phyloP scores from a whole-genome alignment of 163 green algal genomes.

The Scenedesmus sp. region DNA sequence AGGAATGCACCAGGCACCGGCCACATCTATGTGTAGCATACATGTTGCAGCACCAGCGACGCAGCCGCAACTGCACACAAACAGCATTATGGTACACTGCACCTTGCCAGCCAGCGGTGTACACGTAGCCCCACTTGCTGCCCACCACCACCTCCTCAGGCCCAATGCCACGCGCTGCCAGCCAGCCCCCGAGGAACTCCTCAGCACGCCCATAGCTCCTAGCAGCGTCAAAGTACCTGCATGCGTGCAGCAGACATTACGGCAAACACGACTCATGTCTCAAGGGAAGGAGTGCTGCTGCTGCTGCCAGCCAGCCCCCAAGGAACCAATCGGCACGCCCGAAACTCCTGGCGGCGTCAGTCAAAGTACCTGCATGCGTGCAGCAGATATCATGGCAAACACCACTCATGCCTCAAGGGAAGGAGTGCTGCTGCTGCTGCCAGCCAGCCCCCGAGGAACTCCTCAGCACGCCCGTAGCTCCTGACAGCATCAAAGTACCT shows the following conservation, averaged over 20 bases:
- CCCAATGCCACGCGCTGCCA: slow-evolving; percentile 42
- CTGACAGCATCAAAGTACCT: slow-evolving; percentile 63
- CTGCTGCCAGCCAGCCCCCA: slow-evolving; percentile 54
- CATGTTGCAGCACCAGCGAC: no score
- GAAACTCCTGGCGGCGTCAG: slow-evolving; percentile 60
- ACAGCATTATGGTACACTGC: no score
- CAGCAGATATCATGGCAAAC: neutral
- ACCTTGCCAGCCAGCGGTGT: slow-evolving; percentile 66
- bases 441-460: slow-evolving; percentile 71
- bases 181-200: slow-evolving; percentile 70
- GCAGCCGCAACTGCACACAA: neutral
- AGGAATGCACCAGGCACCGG: no score
- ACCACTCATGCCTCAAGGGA: neutral
- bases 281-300: no score
- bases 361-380: neutral
- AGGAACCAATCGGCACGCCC: slow-evolving; percentile 73
- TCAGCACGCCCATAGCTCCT: slow-evolving; percentile 69
- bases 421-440: neutral
- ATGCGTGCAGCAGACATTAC: neutral
- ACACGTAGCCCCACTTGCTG: slow-evolving; percentile 71
- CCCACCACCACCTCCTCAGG: slow-evolving; percentile 56
- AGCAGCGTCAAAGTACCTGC: slow-evolving; percentile 73
- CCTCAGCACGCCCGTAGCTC: slow-evolving; percentile 70
- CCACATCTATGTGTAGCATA: no score
- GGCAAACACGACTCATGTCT: neutral